Base-by-base conservation (phyloP, 2,329 filamentous ascomycete genomes). In the Exophiala dermatitidis region DNA sequence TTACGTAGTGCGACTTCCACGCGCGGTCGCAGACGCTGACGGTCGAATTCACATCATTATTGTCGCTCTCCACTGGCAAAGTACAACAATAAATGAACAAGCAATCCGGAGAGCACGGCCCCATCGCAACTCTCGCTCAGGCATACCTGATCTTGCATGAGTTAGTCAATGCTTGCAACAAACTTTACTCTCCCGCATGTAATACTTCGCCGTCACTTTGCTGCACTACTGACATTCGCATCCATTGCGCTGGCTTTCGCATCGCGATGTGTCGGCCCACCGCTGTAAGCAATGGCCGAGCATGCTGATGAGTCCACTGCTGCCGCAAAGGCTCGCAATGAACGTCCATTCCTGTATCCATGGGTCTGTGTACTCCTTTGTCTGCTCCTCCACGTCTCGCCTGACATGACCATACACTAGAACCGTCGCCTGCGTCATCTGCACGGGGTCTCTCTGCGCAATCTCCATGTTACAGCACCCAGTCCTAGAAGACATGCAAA, bases 381-480 rank as follows among this genome's bases (percentile, higher is more conserved):
- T 29, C 12, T 38, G 44, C 40, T 19, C 19, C 19, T 19, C 19
- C 19, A 19, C 19, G 2, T 19, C 19, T 19, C 19, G n/a, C n/a
- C 42, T 32, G 8, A 48, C 9, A 36, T 48, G 33, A 50, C 46
- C 10, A 6, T 34, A 32, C 28, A 9, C 29, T 62, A 93, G 77
- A 96, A 95, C 69, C 87, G 90, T 68, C 90, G 86, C 68, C 77
- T 97, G 49, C 84, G 91, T 50, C 90, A 96, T 74, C 79, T 96
- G 3, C 84, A 88, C 64, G 89, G 88, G 61, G 82, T 97, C 62
- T 91, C 87, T 52, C 74, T 96, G 48, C 88, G 91, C 53, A 96
- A 96, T 69, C 76, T 96, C 41, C 83, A 82, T 57, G 83, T 95
- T 61, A 75, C 74, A 28, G 75, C 74, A 58, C 73, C 75, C 54